Conservation (phyloP, 257 asterid species). For the Eucommia ulmoides region DNA sequence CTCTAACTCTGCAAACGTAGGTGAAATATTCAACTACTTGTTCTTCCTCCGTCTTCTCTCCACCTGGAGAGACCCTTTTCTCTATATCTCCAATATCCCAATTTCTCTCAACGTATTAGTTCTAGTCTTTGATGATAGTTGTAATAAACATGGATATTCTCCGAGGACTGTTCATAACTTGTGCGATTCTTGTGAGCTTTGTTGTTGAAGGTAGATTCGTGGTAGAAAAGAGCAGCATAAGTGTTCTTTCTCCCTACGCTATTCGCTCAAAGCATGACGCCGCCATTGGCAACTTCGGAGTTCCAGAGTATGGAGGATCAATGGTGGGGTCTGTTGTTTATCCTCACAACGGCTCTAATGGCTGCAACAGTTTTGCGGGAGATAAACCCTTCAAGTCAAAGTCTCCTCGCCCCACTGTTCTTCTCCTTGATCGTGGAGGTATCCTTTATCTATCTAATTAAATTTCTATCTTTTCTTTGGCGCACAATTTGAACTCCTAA, state of each 20-base stretch:
- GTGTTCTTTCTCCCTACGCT: conserved; percentile 44
- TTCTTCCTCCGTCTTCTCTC: conserved; percentile 5
- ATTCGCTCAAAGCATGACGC: conserved; percentile 66
- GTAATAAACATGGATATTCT: neutral
- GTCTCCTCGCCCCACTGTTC: conserved; percentile 54
- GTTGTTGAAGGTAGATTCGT: conserved; percentile 33
- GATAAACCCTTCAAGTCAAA: conserved; percentile 71
- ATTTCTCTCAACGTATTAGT: neutral
- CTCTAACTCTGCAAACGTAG: conserved; percentile 2
- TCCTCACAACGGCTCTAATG: conserved; percentile 34
- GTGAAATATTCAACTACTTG: neutral
- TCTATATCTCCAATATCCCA: conserved; percentile 3
- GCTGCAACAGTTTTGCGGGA: conserved; percentile 53
- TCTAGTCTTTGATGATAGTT: no score
- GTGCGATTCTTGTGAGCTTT: neutral
- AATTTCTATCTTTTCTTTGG: no score
- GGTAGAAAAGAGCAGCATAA: conserved; percentile 76
- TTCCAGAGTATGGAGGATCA: conserved; percentile 88
- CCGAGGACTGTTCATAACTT: neutral
- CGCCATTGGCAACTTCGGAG: conserved; percentile 88
- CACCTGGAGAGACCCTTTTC: conserved; percentile 10
- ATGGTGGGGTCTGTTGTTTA: conserved; percentile 54
- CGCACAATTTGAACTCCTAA: no score
- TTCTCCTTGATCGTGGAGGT: conserved; percentile 96
- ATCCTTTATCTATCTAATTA: no score